Conservation (phyloP, 345 rosid species). For the Populus pruinosa region DNA sequence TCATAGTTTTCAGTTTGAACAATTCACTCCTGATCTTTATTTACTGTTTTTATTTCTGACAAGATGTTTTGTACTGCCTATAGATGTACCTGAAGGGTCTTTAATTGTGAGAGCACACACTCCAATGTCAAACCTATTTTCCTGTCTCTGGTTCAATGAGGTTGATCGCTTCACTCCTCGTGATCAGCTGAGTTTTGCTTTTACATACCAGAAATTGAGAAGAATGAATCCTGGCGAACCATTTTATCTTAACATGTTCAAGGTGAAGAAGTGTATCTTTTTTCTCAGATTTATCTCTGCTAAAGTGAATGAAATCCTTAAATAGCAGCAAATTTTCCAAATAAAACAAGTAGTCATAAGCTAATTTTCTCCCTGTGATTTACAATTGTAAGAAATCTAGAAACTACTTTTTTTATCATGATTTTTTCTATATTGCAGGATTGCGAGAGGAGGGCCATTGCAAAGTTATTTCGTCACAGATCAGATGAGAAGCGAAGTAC, state of each 20-base stretch:
- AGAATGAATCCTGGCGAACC: constrained; percentile 74
- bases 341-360: background rate
- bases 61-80: constrained; percentile 3
- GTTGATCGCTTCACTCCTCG: constrained; percentile 95
- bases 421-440: constrained; percentile 48
- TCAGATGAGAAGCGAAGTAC: constrained; percentile 59
- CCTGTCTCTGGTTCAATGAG: constrained; percentile 99
- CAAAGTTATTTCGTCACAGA: constrained; percentile 82
- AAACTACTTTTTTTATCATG: background rate
- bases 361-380: background rate
- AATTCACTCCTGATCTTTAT: background rate
- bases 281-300: background rate
- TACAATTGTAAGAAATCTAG: background rate
- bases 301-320: background rate
- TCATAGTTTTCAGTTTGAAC: background rate
- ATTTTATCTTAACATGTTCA: constrained; percentile 90
- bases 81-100: constrained; percentile 99
- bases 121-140: constrained; percentile 94
- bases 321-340: background rate
- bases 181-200: constrained; percentile 93
- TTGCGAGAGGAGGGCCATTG: constrained; percentile 85
- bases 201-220: constrained; percentile 78
- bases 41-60: background rate
- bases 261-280: constrained; percentile 41
- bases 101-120: constrained; percentile 92